Percentiles rank a stretch among this genome's conserved stretches.
These are phyloP conservation scores for Yamadazyma dushanensis DNA, from an alignment of 1,139 yeast species.

Conservation along the genomic window DNA sequence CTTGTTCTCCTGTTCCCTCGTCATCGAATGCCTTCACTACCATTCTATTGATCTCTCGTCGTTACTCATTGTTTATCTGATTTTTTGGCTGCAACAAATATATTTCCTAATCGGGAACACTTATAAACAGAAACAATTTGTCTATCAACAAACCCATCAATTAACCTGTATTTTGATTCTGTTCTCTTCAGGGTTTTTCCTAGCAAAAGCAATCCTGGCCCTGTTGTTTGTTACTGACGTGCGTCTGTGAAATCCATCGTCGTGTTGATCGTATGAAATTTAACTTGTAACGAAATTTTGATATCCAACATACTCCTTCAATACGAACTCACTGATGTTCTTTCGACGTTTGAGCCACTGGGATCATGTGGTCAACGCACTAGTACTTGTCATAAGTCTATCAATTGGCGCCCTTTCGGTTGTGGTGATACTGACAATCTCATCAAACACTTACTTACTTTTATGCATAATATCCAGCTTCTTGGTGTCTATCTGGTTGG, in stretches of 20 bases:
- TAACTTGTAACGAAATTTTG: neutral
- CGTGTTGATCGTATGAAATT: too few species aligned
- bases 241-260: neutral
- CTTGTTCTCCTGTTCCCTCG: neutral
- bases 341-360: slow-evolving; percentile 6
- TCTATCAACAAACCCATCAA: neutral
- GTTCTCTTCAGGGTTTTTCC: neutral
- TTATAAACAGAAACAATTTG: slow-evolving; percentile 3
- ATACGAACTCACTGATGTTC: slow-evolving; percentile 2
- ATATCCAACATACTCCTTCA: neutral
- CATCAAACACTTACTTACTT: slow-evolving; percentile 1
- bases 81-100: slow-evolving; percentile 7
- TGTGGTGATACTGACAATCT: slow-evolving; percentile 1
- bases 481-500: slow-evolving; percentile 12
- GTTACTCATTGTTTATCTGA: neutral
- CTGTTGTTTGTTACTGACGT: neutral
- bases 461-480: slow-evolving; percentile 11
- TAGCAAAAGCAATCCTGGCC: neutral
- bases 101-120: slow-evolving; percentile 5
- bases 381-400: slow-evolving; percentile 8
- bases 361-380: slow-evolving; percentile 7
- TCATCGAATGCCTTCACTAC: neutral
- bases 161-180: slow-evolving; percentile 2
- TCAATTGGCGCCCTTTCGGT: slow-evolving; percentile 11
- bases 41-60: neutral